A percentile compares a stretch with the other conserved stretches of the same genome.
phyloP scores from a whole-genome alignment of 441 rosid species.

The Croton setiger region DNA sequence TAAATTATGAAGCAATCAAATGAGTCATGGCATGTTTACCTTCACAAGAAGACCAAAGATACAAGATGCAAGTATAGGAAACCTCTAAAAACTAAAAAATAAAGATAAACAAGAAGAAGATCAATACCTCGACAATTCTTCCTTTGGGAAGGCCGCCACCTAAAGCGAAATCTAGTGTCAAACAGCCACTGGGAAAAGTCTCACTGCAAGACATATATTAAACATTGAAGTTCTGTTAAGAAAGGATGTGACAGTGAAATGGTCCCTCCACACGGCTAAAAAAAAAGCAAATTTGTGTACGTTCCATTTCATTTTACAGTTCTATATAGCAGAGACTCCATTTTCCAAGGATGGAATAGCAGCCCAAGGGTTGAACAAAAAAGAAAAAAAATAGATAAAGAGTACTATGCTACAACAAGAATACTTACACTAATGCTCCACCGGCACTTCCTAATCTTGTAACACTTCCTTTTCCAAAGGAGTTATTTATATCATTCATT shows the following conservation, averaged over 20 bases:
- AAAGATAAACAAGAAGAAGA: constrained; percentile 14
- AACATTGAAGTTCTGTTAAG: constrained; percentile 4
- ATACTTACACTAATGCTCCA: constrained; percentile 86
- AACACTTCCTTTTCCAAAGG: constrained; percentile 94
- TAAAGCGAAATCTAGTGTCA: constrained; percentile 90
- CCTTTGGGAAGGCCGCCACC: constrained; percentile 97
- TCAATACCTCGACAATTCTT: constrained; percentile 81
- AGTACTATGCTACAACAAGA: constrained; percentile 6
- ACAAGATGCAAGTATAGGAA: background rate
- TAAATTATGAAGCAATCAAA: background rate
- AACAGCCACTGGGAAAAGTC: constrained; percentile 90
- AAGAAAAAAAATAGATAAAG: background rate
- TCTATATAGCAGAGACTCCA: background rate
- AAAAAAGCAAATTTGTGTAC: background rate
- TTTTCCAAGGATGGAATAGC: background rate
- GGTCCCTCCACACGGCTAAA: constrained; percentile 6
- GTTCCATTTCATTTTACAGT: background rate
- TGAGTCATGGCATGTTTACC: background rate
- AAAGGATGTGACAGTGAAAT: background rate
- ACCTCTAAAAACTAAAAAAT: background rate
- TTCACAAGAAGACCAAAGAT: constrained; percentile 1
- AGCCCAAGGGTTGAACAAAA: background rate
- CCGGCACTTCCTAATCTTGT: constrained; percentile 95
- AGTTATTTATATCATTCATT: constrained; percentile 80
- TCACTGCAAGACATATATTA: constrained; percentile 46